A percentile compares a stretch with the other conserved stretches of the same genome.
phyloP scores from a whole-genome alignment of 345 rosid genomes.

The Lepidium africanum region DNA sequence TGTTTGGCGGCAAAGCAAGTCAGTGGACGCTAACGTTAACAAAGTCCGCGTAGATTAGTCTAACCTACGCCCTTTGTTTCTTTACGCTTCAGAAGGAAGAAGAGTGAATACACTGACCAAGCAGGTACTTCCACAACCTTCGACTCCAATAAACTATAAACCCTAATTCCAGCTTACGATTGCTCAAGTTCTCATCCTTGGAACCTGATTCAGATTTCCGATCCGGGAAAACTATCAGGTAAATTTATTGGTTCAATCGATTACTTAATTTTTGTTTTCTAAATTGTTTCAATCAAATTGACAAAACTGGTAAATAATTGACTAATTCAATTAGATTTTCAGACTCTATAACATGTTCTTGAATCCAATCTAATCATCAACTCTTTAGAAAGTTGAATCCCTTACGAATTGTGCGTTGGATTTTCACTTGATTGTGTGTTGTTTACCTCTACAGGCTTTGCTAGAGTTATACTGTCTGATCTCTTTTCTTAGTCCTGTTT shows the following conservation, averaged over 20 bases:
- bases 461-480: not conserved
- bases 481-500: not conserved
- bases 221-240: not conserved
- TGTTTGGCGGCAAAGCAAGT: not conserved
- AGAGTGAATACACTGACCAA: not conserved
- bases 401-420: not conserved
- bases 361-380: not conserved
- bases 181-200: not conserved
- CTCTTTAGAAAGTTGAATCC: not conserved
- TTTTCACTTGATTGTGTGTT: not conserved
- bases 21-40: not conserved
- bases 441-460: not conserved
- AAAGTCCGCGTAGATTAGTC: not conserved
- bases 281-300: not conserved
- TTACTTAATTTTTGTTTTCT: not conserved
- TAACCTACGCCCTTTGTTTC: not conserved
- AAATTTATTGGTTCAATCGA: not conserved
- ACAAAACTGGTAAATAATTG: not conserved
- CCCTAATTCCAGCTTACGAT: not conserved
- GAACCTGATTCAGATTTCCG: not conserved
- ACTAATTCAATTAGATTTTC: not conserved
- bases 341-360: not conserved
- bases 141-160: not conserved
- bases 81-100: not conserved
- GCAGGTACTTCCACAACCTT: not conserved